Percentiles rank a stretch among this genome's conserved stretches.
Conservation (phyloP, 768 basidiomycete genomes). For the Candolleomyces eurysporus region DNA sequence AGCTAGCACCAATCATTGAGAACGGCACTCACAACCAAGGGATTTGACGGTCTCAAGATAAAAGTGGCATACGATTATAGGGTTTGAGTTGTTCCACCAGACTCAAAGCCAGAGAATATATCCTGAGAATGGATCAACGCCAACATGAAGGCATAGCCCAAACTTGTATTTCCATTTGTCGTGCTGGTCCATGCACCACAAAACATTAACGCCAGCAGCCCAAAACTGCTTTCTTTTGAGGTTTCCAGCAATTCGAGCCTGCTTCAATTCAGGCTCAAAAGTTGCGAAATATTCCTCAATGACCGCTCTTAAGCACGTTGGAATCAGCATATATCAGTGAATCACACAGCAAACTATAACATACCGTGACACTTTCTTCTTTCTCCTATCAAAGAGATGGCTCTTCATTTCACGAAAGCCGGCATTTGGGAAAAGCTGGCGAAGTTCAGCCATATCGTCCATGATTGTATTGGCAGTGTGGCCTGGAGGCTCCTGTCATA, state of each 20-base stretch:
- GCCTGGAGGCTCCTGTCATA: neutral
- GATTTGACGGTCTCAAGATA: constrained; percentile 28
- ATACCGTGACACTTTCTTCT: neutral
- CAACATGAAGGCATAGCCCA: constrained; percentile 32
- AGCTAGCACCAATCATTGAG: constrained; percentile 2
- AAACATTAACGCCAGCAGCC: constrained; percentile 40
- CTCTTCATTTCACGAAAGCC: neutral
- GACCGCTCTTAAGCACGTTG: neutral
- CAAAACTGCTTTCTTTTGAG: constrained; percentile 31
- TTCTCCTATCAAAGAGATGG: neutral
- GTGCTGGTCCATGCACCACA: constrained; percentile 40
- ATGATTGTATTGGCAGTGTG: neutral
- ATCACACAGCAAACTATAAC: neutral
- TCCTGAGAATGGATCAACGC: constrained; percentile 35
- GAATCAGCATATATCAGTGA: neutral
- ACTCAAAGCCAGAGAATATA: constrained; percentile 33
- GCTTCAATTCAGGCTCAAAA: constrained; percentile 17
- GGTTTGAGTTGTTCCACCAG: constrained; percentile 43
- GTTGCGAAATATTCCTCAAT: neutral
- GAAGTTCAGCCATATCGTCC: neutral
- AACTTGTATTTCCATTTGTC: constrained; percentile 42
- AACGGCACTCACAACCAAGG: constrained; percentile 13
- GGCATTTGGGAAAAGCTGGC: neutral
- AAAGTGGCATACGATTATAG: constrained; percentile 29
- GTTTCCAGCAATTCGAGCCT: constrained; percentile 7